Conservation (phyloP, 768 basidiomycete species). For the Mycena alexandri region DNA sequence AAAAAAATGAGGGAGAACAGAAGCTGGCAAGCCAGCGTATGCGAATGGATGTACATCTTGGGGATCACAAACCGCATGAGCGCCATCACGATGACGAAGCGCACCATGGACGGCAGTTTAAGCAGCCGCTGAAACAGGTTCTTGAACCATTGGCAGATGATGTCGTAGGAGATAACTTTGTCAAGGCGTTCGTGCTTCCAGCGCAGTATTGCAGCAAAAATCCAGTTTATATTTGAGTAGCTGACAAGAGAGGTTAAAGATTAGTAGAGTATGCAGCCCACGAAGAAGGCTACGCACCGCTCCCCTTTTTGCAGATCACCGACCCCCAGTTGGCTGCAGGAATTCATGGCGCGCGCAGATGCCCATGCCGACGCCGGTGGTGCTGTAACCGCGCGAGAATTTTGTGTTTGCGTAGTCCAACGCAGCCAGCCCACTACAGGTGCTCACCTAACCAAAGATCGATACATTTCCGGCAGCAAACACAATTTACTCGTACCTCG, state of each 20-base stretch:
- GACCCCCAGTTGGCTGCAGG: constrained; percentile 38
- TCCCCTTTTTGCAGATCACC: constrained; percentile 48
- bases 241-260: constrained; percentile 30
- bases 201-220: constrained; percentile 43
- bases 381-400: background rate
- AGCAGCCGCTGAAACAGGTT: constrained; percentile 37
- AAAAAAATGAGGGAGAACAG: no score
- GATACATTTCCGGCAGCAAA: no score
- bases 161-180: constrained; percentile 47
- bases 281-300: constrained; percentile 39
- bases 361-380: no score
- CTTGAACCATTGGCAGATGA: constrained; percentile 46
- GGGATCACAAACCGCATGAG: no score
- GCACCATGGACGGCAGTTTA: constrained; percentile 30
- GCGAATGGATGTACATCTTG: no score
- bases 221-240: constrained; percentile 53
- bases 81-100: constrained; percentile 16
- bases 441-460: no score
- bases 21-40: no score
- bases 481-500: no score
- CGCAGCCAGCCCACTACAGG: no score
- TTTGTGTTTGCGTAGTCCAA: no score
- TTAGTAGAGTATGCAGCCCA: background rate
- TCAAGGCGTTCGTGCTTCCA: background rate
- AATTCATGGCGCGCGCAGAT: no score